Conservation (phyloP, 2,329 filamentous ascomycete species). For the Penicillium sp. region DNA sequence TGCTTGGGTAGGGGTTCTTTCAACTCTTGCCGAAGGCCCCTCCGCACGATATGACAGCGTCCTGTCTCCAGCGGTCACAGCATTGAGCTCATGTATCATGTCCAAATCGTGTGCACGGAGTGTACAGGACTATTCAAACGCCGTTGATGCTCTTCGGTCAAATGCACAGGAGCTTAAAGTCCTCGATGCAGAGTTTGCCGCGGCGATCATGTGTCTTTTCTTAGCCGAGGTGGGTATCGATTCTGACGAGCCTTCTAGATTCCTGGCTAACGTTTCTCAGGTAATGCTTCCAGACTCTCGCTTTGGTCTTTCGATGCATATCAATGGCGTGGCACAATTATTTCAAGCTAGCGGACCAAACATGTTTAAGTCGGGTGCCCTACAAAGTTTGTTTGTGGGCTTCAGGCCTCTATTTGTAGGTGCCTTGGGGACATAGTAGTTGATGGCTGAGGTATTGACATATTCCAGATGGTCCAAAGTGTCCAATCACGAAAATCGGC, state of each 20-base stretch:
- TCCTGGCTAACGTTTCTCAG: constrained; percentile 21
- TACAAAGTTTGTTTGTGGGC: constrained; percentile 44
- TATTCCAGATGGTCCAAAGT: constrained; percentile 32
- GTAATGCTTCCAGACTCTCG: constrained; percentile 36
- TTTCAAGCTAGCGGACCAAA: constrained; percentile 35
- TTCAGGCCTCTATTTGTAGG: constrained; percentile 45
- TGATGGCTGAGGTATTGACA: background rate
- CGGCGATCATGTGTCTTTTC: constrained; percentile 40
- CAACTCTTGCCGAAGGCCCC: constrained; percentile 26
- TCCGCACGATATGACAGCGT: constrained; percentile 15
- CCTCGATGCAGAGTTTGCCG: constrained; percentile 28
- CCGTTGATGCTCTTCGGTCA: constrained; percentile 32
- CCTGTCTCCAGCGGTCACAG: constrained; percentile 34
- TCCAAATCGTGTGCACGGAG: constrained; percentile 16
- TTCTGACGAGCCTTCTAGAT: background rate
- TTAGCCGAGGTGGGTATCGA: constrained; percentile 27
- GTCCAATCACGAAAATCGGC: constrained; percentile 31
- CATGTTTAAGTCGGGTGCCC: constrained; percentile 34
- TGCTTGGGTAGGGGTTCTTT: constrained; percentile 45
- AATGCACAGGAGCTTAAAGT: constrained; percentile 2
- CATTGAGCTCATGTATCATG: constrained; percentile 34
- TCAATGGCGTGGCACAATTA: constrained; percentile 37
- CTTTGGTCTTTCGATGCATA: constrained; percentile 32
- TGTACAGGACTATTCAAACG: constrained; percentile 31
- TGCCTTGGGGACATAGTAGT: background rate